Evolutionary conservation across 2,329 filamentous ascomycete species (phyloP), one percentile per base, ranked within the genome.

Genomic region (Fusarium sarcochroum): DNA sequence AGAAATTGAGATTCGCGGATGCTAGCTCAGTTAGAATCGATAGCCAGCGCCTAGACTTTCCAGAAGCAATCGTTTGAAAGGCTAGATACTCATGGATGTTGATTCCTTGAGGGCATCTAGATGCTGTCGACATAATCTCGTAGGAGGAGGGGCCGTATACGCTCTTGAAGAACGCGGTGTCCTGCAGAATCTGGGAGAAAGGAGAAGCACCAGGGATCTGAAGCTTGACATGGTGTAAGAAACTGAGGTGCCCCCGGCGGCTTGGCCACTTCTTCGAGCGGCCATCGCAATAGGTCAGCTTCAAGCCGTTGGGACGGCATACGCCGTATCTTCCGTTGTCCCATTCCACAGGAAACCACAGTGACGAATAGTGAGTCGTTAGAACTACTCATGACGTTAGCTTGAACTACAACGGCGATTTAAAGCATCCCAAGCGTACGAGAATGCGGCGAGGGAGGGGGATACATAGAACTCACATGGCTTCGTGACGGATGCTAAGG

Each of bases 1-100:
- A 87, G 65, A 91, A 87, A 65, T 91, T 91, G 6, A 93, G 58
- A 60, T 87, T 75, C 2, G 85, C 82, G 0, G 84, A 83, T 0
- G 80, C 85, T 4, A 89, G 68, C 56, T 89, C 86, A 0, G 80
- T 73, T 0, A 87, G 72, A 1, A 88, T 78, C 1, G 79, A 76
- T 1, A 80, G 66, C 87, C 86, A 89, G 2, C 86, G 80, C 1
- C 82, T 77, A 17, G 79, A 70, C 6, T 78, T 81, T 0, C 86
- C 86, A 0, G 81, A 78, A 3, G 86, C 71, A 0, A 90, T 74
- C 0, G 75, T 79, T 58, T 87, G 83, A 51, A 85, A 84, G 0
- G 87, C 82, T 35, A 82, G 78, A 48, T 82, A 89, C 58, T 90
- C 88, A 25, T 88, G 84, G 0, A 82, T 59, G 6, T 81, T 83